Percentiles rank a stretch among this genome's conserved stretches.
Conservation (phyloP, 2,329 filamentous ascomycete species). For the Phialemoniopsis sp. region DNA sequence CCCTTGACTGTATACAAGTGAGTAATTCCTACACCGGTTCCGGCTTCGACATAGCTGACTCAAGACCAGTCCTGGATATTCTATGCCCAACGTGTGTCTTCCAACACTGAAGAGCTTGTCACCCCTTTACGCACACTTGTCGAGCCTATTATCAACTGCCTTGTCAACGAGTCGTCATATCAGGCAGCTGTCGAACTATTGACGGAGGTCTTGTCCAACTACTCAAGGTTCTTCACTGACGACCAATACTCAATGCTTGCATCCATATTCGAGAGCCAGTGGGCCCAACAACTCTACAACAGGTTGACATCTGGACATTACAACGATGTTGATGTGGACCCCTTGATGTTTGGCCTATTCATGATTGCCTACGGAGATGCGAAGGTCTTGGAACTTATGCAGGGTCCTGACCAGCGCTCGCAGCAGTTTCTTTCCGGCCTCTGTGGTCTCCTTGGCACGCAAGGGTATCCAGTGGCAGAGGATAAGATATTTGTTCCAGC, state of each 20-base stretch:
- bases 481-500: constrained; percentile 71
- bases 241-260: constrained; percentile 55
- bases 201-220: constrained; percentile 61
- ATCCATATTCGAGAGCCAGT: constrained; percentile 55
- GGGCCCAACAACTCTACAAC: constrained; percentile 53
- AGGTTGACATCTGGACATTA: constrained; percentile 53
- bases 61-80: constrained; percentile 62
- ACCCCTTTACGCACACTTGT: constrained; percentile 57
- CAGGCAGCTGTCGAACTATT: constrained; percentile 60
- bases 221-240: constrained; percentile 56
- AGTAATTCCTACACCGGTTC: constrained; percentile 16
- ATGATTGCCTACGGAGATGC: constrained; percentile 67
- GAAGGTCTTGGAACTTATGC: constrained; percentile 55
- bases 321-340: constrained; percentile 48
- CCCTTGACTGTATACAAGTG: constrained; percentile 60
- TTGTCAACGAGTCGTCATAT: constrained; percentile 55
- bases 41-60: no score
- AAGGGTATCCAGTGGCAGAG: constrained; percentile 65
- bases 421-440: constrained; percentile 52
- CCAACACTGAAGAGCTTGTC: constrained; percentile 52
- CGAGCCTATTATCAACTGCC: constrained; percentile 53
- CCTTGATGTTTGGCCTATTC: constrained; percentile 61
- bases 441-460: constrained; percentile 60
- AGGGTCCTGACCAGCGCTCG: constrained; percentile 42
- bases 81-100: constrained; percentile 64